Percentiles rank a stretch among this genome's conserved stretches.
Conservation (phyloP, 495 filamentous ascomycete genomes). For the Recurvomyces mirabilis region DNA sequence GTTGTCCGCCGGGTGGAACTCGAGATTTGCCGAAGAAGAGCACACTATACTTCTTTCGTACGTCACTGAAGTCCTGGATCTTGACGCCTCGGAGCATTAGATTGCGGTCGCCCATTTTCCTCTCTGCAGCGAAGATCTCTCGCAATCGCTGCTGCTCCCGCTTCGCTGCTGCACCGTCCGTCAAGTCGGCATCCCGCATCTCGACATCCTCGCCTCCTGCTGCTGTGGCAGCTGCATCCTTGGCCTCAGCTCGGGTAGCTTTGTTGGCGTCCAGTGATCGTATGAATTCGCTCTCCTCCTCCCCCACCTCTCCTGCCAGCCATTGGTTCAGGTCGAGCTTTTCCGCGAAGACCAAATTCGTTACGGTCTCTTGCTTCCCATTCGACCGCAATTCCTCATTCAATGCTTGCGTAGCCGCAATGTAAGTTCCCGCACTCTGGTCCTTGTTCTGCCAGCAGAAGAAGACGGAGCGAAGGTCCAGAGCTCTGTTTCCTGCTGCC, state of each 20-base stretch:
- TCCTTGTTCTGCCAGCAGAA: constrained; percentile 92
- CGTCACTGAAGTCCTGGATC: constrained; percentile 80
- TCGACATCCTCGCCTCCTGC: constrained; percentile 39
- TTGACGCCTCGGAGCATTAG: constrained; percentile 78
- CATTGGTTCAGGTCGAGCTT: constrained; percentile 81
- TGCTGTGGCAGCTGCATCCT: constrained; percentile 39
- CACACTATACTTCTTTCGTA: constrained; percentile 62
- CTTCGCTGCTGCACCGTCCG: constrained; percentile 48
- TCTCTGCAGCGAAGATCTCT: constrained; percentile 82
- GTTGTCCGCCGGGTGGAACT: background rate
- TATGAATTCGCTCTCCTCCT: constrained; percentile 83
- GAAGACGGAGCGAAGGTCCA: constrained; percentile 88
- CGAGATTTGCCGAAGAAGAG: constrained; percentile 50
- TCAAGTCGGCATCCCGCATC: constrained; percentile 36
- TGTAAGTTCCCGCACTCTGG: constrained; percentile 76
- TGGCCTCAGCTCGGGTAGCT: constrained; percentile 30
- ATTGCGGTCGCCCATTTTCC: constrained; percentile 87
- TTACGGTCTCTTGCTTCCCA: constrained; percentile 48
- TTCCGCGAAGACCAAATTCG: constrained; percentile 81
- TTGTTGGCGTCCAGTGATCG: constrained; percentile 54
- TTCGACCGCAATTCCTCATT: constrained; percentile 64
- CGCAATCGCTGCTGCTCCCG: constrained; percentile 67
- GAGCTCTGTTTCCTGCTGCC: constrained; percentile 40
- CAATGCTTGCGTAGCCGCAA: constrained; percentile 64
- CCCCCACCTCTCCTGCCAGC: constrained; percentile 47